Base-by-base conservation (phyloP, 306 rosid species). In the Vigna unguiculata region DNA sequence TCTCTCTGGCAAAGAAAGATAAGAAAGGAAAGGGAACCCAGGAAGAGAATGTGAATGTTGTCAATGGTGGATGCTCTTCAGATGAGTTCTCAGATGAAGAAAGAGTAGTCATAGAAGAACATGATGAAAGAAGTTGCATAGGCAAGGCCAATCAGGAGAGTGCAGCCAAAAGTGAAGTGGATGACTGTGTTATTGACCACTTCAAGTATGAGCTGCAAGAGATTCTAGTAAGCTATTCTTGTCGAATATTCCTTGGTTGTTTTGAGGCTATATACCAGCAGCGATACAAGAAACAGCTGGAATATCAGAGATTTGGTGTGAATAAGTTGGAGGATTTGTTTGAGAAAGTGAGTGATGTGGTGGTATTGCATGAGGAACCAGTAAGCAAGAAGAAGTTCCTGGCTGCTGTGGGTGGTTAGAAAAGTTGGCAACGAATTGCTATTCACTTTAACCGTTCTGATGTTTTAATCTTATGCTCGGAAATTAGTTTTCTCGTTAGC, bases 201-300 rank as follows among this genome's bases (percentile, higher is more conserved):
- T 95, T 95, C 86, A 95, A 91, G 79, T 69, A 79, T 51, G 97
- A 95, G 81, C 84, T 95, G 69, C 97, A 90, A 59, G 99, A 95
- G 91, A 92, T 95, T 80, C 86, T 95, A 3, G 99, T 95, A 21
- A 91, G 97, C 89, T 95, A 92, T 83, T 95, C 99, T 25, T 95
- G 98, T 75, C 79, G 83, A 77, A 92, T 95, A 77, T 83, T 79
- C 81, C 54, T 95, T 11, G 96, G 91, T 68, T 86, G 83, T 77
- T 95, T 95, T 17, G 93, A 92, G 85, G 91, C 68, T 5, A 80
- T 95, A 82, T 95, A 95, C 79, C 66, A 76, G 81, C 97, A 89
- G 69, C 79, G 99, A 51, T 92, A 95, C 89, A 95, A 95, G 87
- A 92, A 83, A 80, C 75, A 80, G 5, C 78, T 95, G 79, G 92